Percentiles rank a stretch among this genome's conserved stretches.
These are phyloP conservation scores for Spathaspora hagerdaliae DNA, from an alignment of 805 yeast species.

Conservation along the genomic window DNA sequence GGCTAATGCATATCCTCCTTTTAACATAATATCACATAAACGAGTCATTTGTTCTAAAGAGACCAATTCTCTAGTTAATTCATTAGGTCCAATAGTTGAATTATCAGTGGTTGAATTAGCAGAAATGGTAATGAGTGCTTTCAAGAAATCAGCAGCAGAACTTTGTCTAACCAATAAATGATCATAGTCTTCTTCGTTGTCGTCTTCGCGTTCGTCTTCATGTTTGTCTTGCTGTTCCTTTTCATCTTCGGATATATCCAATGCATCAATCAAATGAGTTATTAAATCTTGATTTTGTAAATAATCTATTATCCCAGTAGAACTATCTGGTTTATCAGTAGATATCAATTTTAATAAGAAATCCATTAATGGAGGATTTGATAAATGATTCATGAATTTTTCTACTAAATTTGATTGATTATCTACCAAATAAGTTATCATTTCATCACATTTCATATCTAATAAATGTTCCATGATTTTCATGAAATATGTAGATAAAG, in stretches of 20 bases:
- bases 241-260: conserved; percentile 15
- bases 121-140: conserved; percentile 43
- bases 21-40: conserved; percentile 37
- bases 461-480: conserved; percentile 72
- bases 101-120: conserved; percentile 45
- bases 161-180: conserved; percentile 28
- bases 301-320: conserved; percentile 44
- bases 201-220: too few relatives aligned
- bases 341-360: conserved; percentile 40
- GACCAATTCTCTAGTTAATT: conserved; percentile 42
- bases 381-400: conserved; percentile 40
- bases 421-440: conserved; percentile 41
- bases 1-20: conserved; percentile 45
- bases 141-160: conserved; percentile 43
- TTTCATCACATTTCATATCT: conserved; percentile 47
- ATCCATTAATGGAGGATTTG: conserved; percentile 42
- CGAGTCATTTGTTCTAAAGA: conserved; percentile 31
- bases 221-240: conserved; percentile 1
- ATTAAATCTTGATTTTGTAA: conserved; percentile 39
- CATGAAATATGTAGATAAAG: conserved; percentile 83
- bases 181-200: conserved; percentile 15
- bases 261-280: conserved; percentile 28
- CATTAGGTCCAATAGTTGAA: conserved; percentile 45
- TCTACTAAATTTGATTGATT: conserved; percentile 39
- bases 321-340: conserved; percentile 44